These are phyloP conservation scores for Lupinus albus DNA, from an alignment of 306 rosid species.

Conservation along the genomic window DNA sequence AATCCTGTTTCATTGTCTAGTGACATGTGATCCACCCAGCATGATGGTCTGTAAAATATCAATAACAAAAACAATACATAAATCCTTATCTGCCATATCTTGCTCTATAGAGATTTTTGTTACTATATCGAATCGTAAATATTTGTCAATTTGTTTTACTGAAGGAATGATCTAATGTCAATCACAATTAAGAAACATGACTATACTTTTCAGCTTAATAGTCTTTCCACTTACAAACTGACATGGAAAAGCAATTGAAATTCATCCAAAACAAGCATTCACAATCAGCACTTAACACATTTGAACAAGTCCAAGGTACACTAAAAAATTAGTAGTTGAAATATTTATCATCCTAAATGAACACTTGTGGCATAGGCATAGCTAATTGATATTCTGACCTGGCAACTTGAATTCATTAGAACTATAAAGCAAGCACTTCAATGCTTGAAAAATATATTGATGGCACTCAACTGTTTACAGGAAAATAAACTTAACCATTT, in stretches of 20 bases:
- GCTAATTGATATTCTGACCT: not conserved
- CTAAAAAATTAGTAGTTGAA: not conserved
- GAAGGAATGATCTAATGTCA: constrained; percentile 31
- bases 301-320: constrained; percentile 11
- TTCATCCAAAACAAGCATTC: constrained; percentile 25
- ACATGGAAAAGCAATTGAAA: constrained; percentile 7
- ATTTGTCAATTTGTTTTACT: not conserved
- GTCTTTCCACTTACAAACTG: constrained; percentile 29
- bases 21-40: constrained; percentile 90
- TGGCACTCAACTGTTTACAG: not conserved
- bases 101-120: not conserved
- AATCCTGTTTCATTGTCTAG: constrained; percentile 83
- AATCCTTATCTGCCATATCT: not conserved
- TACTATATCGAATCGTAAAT: not conserved
- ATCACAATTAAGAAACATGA: constrained; percentile 4
- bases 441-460: not conserved
- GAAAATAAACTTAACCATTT: not conserved
- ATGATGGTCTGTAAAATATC: constrained; percentile 65
- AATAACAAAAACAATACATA: constrained; percentile 26
- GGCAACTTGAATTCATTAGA: not conserved
- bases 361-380: constrained; percentile 9
- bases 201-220: constrained; percentile 30
- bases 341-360: constrained; percentile 21
- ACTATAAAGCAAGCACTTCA: constrained; percentile 2
- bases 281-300: constrained; percentile 17